These are phyloP conservation scores for Fraxinus sp. DNA, from an alignment of 305 asterid species.

Conservation along the genomic window DNA sequence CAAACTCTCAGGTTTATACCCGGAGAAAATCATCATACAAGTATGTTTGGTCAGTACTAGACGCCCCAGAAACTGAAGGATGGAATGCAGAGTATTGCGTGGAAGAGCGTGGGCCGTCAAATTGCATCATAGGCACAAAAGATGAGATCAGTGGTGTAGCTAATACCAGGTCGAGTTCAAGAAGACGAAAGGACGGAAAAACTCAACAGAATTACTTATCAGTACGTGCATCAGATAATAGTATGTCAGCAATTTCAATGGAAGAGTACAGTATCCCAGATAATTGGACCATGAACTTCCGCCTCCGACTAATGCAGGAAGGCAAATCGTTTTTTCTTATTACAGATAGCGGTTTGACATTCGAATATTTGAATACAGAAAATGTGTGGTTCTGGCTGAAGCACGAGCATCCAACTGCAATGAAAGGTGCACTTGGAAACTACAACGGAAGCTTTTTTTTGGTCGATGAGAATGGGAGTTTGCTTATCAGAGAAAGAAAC, in stretches of 20 bases:
- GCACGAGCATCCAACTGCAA: conserved; percentile 56
- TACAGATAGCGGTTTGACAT: conserved; percentile 46
- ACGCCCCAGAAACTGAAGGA: conserved; percentile 88
- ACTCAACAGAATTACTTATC: conserved; percentile 55
- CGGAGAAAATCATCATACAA: conserved; percentile 50
- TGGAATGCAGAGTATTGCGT: conserved; percentile 91
- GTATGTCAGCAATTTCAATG: conserved; percentile 15
- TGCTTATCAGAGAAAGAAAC: conserved; percentile 68
- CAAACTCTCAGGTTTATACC: conserved; percentile 37
- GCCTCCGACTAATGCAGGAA: conserved; percentile 67
- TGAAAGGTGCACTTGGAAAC: conserved; percentile 65
- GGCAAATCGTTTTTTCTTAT: conserved; percentile 66
- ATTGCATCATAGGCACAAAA: conserved; percentile 71
- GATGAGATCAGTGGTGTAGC: conserved; percentile 47
- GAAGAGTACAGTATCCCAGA: conserved; percentile 31
- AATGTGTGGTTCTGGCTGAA: conserved; percentile 76
- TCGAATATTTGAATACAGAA: conserved; percentile 66
- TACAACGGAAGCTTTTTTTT: conserved; percentile 77
- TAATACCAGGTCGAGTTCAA: conserved; percentile 31
- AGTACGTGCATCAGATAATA: conserved; percentile 26
- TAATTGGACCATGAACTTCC: conserved; percentile 37
- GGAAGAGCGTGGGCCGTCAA: conserved; percentile 70
- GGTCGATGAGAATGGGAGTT: conserved; percentile 65
- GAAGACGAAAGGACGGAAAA: conserved; percentile 55
- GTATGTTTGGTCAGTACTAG: conserved; percentile 74